These are phyloP conservation scores for Mortierella sp. DNA, from an alignment of 371 early-diverging fungal genomes.

Conservation along the genomic window DNA sequence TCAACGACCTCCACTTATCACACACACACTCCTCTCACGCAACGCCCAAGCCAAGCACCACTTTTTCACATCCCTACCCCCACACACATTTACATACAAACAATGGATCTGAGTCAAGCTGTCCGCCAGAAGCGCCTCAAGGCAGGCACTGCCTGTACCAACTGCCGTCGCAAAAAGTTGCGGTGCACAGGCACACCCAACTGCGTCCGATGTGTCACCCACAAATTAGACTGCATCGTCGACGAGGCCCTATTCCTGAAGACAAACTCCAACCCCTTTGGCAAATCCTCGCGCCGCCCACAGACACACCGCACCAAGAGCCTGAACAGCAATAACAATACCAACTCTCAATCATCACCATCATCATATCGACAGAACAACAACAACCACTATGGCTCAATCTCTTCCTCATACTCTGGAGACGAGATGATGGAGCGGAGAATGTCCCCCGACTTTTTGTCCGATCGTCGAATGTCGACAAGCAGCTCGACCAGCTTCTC, in stretches of 20 bases:
- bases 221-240: conserved; percentile 52
- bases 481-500: conserved; percentile 51
- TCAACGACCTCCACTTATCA: not conserved
- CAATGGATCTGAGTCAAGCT: conserved; percentile 23
- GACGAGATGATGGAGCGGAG: conserved; percentile 36
- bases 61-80: not conserved
- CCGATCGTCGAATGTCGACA: conserved; percentile 49
- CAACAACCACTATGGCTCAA: conserved; percentile 17
- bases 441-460: conserved; percentile 23
- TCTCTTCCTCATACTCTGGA: conserved; percentile 39
- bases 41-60: not conserved
- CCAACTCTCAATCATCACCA: not conserved
- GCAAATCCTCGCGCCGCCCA: conserved; percentile 17
- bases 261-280: conserved; percentile 38
- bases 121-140: conserved; percentile 55
- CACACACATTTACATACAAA: not conserved
- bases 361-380: not conserved
- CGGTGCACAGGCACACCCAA: conserved; percentile 53
- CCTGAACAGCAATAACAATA: not conserved
- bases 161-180: conserved; percentile 56
- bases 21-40: not conserved
- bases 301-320: conserved; percentile 25
- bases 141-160: conserved; percentile 55
- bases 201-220: conserved; percentile 51
- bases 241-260: conserved; percentile 55